phyloP scores from a whole-genome alignment of 2,329 filamentous ascomycete species.

The Leptographium lundbergii region DNA sequence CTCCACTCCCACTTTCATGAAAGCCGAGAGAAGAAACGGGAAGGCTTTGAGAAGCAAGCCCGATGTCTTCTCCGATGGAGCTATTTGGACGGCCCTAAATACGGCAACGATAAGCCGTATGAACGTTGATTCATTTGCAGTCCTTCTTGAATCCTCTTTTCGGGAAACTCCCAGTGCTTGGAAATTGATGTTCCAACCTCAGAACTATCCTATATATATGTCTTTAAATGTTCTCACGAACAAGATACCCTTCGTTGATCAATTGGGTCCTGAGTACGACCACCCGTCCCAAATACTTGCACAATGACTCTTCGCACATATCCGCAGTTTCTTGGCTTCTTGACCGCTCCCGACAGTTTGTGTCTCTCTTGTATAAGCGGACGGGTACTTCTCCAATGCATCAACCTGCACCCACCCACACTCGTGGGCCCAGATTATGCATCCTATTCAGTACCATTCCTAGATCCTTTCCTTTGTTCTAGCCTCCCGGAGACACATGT shows the following conservation, averaged over 20 bases:
- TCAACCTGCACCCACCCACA: too few relatives aligned
- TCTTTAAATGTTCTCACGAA: too few relatives aligned
- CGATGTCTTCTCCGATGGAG: not conserved
- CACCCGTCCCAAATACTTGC: not conserved
- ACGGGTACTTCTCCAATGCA: not conserved
- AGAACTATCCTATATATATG: too few relatives aligned
- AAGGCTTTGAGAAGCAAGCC: not conserved
- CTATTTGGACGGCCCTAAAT: not conserved
- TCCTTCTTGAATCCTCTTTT: too few relatives aligned
- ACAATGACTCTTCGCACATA: not conserved
- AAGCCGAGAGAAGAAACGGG: not conserved
- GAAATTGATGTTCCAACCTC: too few relatives aligned
- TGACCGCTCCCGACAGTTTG: not conserved
- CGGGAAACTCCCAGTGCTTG: too few relatives aligned
- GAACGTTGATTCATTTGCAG: too few relatives aligned
- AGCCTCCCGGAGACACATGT: too few relatives aligned
- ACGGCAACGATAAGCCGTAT: not conserved
- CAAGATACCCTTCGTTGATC: not conserved
- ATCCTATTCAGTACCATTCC: not conserved
- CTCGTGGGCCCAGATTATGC: not conserved
- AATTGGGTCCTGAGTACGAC: not conserved
- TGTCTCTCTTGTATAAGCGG: not conserved
- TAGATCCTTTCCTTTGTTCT: not conserved
- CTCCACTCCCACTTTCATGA: not conserved
- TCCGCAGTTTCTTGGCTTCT: not conserved